Percentiles rank a stretch among this genome's conserved stretches.
phyloP scores from a whole-genome alignment of 371 early-diverging fungal genomes.

The Actinomortierella ambigua region DNA sequence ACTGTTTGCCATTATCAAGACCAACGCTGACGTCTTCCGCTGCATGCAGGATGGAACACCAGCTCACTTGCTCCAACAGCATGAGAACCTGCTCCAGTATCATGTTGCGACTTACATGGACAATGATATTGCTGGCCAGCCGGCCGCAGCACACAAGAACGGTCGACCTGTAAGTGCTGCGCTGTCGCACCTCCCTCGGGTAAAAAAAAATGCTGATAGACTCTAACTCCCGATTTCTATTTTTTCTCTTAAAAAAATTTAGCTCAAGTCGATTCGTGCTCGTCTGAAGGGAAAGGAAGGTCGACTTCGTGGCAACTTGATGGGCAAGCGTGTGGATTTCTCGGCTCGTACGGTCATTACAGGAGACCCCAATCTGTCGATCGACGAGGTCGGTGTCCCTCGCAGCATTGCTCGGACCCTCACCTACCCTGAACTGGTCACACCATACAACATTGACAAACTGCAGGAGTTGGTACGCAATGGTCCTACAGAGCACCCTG shows the following conservation, averaged over 20 bases:
- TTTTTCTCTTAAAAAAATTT: conserved; percentile 1
- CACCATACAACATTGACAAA: conserved; percentile 96
- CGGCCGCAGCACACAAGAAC: conserved; percentile 94
- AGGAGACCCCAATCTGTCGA: conserved; percentile 97
- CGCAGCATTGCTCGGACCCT: conserved; percentile 97
- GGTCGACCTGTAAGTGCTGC: conserved; percentile 89
- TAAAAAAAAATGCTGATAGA: too few species aligned
- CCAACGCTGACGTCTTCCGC: conserved; percentile 89
- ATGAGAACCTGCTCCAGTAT: conserved; percentile 95
- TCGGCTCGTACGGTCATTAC: conserved; percentile 99
- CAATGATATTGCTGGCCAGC: conserved; percentile 98
- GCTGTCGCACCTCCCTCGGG: too few species aligned
- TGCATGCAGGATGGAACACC: conserved; percentile 98
- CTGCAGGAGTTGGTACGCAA: conserved; percentile 93
- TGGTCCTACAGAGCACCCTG: conserved; percentile 98
- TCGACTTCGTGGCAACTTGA: conserved; percentile 98
- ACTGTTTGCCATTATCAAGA: conserved; percentile 96
- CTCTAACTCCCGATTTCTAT: too few species aligned
- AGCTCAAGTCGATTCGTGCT: conserved; percentile 96
- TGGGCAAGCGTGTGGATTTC: conserved; percentile 99
- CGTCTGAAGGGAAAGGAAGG: conserved; percentile 99
- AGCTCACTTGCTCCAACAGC: conserved; percentile 94
- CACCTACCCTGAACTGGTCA: conserved; percentile 99
- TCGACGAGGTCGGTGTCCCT: conserved; percentile 99
- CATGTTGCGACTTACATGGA: conserved; percentile 99